These are phyloP conservation scores for Phaseolus coccineus DNA, from an alignment of 331 rosid species.

Conservation along the genomic window DNA sequence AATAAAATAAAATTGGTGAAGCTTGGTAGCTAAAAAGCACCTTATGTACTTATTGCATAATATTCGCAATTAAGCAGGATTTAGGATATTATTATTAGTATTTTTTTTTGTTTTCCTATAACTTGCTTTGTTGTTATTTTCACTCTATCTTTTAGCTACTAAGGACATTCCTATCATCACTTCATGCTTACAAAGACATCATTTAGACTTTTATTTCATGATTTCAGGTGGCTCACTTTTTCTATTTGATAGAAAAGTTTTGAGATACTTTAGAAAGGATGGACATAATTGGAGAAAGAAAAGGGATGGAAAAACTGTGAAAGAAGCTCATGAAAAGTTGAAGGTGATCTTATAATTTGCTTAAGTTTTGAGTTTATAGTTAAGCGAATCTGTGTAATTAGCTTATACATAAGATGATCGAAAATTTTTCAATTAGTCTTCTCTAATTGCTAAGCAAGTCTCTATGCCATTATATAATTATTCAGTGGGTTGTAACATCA, in stretches of 20 bases:
- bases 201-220: conserved; percentile 44
- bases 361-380: conserved; percentile 37
- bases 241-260: conserved; percentile 89
- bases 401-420: conserved; percentile 29
- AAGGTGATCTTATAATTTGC: conserved; percentile 65
- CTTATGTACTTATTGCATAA: conserved; percentile 3
- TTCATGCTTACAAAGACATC: conserved; percentile 16
- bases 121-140: conserved; percentile 4
- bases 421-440: background rate
- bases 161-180: conserved; percentile 5
- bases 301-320: conserved; percentile 91
- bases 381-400: conserved; percentile 22
- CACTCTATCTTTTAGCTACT: conserved; percentile 9
- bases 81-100: conserved; percentile 17
- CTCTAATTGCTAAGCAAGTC: conserved; percentile 26
- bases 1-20: background rate
- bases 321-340: conserved; percentile 96
- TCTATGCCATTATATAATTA: conserved; percentile 36
- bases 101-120: conserved; percentile 39
- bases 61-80: conserved; percentile 29
- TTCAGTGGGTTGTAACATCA: conserved; percentile 51
- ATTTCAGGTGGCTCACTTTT: conserved; percentile 89
- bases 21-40: conserved; percentile 26
- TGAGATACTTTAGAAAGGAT: conserved; percentile 94
- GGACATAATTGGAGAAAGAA: conserved; percentile 98